Base-by-base conservation (phyloP, 2,329 filamentous ascomycete species). In the Biscogniauxia mediterranea region DNA sequence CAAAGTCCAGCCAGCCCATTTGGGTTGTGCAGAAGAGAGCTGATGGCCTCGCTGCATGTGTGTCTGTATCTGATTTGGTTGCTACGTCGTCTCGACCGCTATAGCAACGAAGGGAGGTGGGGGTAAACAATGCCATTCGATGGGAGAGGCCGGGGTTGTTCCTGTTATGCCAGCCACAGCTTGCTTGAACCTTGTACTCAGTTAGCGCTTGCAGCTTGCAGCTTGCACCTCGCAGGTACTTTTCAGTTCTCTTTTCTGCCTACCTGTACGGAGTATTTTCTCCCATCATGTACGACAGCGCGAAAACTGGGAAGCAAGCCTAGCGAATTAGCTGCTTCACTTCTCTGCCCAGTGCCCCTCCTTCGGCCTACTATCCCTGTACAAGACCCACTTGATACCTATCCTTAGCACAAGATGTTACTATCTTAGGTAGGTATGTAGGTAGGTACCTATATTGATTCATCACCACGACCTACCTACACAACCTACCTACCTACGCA, bases 61-160 rank as follows among this genome's bases (percentile, higher is more conserved):
- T 46, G 38, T 46, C 15, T 46, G 38, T 46, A 46, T 38, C 25
- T 53, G 51, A 54, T 61, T 57, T 46, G 28, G 58, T 57, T 64
- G 57, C 28, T 56, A 50, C 60, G 61, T 62, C 61, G 52, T 46
- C 54, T 56, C 55, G 63, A 59, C 50, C 53, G 56, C 69, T 64
- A 64, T 67, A 65, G 68, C 69, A 72, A 71, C 69, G 65, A 65
- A 68, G 60, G 64, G 66, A 58, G 58, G 54, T 57, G 56, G 53
- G 17, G 59, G 56, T 71, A 71, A 71, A 71, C 70, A 71, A 70
- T 69, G 62, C 58, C 63, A 66, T 69, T 69, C 52, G 55, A 20
- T 52, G 19, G 50, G 46, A 38, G 54, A 54, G 51, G 11, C 32
- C 28, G 28, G 28, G 28, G 7, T 32, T 6, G 28, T 51, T 52